Conservation (phyloP, 495 filamentous ascomycete genomes). For the Clavariopsis aquatica region DNA sequence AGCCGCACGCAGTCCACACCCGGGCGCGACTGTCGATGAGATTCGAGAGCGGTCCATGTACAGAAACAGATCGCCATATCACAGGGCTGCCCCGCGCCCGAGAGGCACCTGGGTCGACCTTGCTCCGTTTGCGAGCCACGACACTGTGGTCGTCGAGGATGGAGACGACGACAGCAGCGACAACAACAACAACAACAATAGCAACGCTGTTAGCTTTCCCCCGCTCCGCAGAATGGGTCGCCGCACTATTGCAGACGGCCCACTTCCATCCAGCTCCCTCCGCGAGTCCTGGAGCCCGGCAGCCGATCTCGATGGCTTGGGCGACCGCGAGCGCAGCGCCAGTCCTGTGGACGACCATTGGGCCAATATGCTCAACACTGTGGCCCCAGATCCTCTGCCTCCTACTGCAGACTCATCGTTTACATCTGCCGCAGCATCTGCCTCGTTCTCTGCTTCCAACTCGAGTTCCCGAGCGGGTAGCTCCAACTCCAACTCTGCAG, state of each 20-base stretch:
- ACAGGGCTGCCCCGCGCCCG: constrained; percentile 1
- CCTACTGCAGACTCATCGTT: constrained; percentile 83
- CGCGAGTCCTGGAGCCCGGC: constrained; percentile 42
- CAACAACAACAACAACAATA: constrained; percentile 17
- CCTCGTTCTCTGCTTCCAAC: constrained; percentile 47
- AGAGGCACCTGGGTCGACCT: not conserved
- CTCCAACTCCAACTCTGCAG: constrained; percentile 47
- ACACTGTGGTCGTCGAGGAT: constrained; percentile 7
- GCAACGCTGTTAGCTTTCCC: constrained; percentile 36
- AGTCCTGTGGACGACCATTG: constrained; percentile 71
- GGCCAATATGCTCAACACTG: constrained; percentile 77
- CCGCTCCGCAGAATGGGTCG: constrained; percentile 41
- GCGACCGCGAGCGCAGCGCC: constrained; percentile 78
- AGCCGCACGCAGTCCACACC: constrained; percentile 4
- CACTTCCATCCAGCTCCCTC: constrained; percentile 30
- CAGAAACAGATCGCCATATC: constrained; percentile 8
- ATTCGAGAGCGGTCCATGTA: constrained; percentile 6
- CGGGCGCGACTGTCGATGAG: too few species aligned
- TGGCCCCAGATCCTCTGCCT: constrained; percentile 76
- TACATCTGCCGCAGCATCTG: constrained; percentile 61
- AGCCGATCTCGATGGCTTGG: constrained; percentile 66
- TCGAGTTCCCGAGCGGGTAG: constrained; percentile 39
- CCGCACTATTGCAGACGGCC: constrained; percentile 39
- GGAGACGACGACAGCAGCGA: constrained; percentile 26
- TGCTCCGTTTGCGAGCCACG: not conserved